Percentiles rank a stretch among this genome's conserved stretches.
Conservation (phyloP, 495 filamentous ascomycete species). For the Apodospora peruviana region DNA sequence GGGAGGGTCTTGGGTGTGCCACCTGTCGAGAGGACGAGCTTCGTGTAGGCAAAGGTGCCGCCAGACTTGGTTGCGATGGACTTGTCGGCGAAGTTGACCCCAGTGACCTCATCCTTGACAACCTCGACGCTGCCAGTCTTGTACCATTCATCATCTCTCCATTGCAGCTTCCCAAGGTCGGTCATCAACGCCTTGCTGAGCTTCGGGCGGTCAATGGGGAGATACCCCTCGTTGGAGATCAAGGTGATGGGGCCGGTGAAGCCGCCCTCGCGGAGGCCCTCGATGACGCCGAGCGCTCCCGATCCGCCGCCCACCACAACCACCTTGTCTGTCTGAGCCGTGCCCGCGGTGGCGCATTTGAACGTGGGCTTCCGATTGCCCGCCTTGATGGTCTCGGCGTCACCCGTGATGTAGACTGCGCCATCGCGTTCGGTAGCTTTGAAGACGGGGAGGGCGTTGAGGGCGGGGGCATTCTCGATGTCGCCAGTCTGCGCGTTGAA, state of each 20-base stretch:
- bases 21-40: constrained; percentile 84
- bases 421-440: constrained; percentile 72
- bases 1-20: constrained; percentile 75
- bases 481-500: constrained; percentile 87
- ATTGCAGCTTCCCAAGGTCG: constrained; percentile 72
- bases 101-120: constrained; percentile 65
- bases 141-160: constrained; percentile 71
- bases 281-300: constrained; percentile 71
- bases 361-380: constrained; percentile 66
- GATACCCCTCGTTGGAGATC: constrained; percentile 76
- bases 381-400: constrained; percentile 72
- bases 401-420: constrained; percentile 76
- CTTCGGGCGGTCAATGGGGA: constrained; percentile 90
- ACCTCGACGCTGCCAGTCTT: constrained; percentile 66
- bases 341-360: constrained; percentile 52
- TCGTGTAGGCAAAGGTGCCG: constrained; percentile 68
- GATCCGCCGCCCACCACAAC: constrained; percentile 88
- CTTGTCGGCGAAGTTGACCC: constrained; percentile 69
- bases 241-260: constrained; percentile 79
- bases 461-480: constrained; percentile 87
- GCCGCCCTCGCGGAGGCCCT: constrained; percentile 73
- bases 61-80: constrained; percentile 67
- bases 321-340: constrained; percentile 61
- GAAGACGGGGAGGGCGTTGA: constrained; percentile 77
- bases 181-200: constrained; percentile 88